Percentiles rank a stretch among this genome's conserved stretches.
These are phyloP conservation scores for Pichia kudriavzevii DNA, from an alignment of 1,139 yeast genomes.

Conservation along the genomic window DNA sequence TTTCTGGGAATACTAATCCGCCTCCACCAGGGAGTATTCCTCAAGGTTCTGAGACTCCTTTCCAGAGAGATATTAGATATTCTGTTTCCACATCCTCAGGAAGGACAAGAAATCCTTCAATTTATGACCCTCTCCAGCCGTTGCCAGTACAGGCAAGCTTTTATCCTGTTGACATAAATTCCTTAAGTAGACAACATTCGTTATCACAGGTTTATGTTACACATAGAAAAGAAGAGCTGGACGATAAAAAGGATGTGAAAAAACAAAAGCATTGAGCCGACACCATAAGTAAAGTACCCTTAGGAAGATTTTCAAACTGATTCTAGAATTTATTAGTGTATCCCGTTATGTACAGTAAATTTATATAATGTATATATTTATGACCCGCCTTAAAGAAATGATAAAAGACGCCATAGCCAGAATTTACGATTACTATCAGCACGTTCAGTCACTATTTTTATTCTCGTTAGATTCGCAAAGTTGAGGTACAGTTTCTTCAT, in stretches of 20 bases:
- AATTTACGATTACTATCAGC: too few species aligned
- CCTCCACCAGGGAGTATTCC: too few species aligned
- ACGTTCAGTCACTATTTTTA: neutral
- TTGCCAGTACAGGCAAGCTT: too few species aligned
- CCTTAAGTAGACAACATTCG: constrained; percentile 11
- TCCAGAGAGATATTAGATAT: constrained; percentile 26
- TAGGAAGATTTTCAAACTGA: too few species aligned
- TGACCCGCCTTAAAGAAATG: too few species aligned
- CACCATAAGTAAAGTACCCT: too few species aligned
- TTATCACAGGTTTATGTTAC: constrained; percentile 11
- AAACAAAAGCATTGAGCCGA: neutral
- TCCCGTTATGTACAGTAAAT: too few species aligned
- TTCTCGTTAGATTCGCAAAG: neutral
- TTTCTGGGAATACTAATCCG: neutral
- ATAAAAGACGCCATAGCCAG: too few species aligned
- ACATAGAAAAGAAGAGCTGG: too few species aligned
- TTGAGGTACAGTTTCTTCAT: constrained; percentile 3
- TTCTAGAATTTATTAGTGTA: too few species aligned
- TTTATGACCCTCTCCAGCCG: constrained; percentile 28
- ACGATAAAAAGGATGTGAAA: neutral
- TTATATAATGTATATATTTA: too few species aligned
- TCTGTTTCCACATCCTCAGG: constrained; percentile 22
- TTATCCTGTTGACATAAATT: too few species aligned
- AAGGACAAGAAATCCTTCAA: constrained; percentile 25
- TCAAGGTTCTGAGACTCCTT: constrained; percentile 15